phyloP scores from a whole-genome alignment of 805 yeast genomes.

The Spathaspora gorwiae region DNA sequence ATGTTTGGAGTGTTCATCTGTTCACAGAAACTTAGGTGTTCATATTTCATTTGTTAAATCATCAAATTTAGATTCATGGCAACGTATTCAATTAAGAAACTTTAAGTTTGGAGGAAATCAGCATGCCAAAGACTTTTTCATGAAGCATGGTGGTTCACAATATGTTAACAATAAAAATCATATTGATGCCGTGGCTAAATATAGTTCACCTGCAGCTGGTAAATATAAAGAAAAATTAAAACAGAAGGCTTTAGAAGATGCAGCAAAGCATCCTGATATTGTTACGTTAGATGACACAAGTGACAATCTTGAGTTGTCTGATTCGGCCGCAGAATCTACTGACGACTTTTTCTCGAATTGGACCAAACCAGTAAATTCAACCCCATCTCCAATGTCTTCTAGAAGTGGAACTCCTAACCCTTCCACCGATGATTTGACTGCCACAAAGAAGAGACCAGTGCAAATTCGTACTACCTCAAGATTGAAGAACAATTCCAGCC shows the following conservation, averaged over 20 bases:
- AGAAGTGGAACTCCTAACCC: conserved; percentile 41
- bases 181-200: conserved; percentile 67
- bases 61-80: conserved; percentile 90
- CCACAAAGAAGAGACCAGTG: conserved; percentile 17
- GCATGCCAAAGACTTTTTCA: conserved; percentile 74
- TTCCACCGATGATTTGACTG: conserved; percentile 31
- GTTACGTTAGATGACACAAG: conserved; percentile 57
- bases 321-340: conserved; percentile 34
- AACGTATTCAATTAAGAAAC: conserved; percentile 79
- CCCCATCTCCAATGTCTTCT: conserved; percentile 49
- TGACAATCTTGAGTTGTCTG: conserved; percentile 18
- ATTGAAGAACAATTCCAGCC: conserved; percentile 11
- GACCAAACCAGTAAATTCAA: conserved; percentile 68
- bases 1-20: conserved; percentile 93
- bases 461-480: conserved; percentile 16
- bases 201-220: conserved; percentile 74
- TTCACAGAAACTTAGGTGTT: conserved; percentile 92
- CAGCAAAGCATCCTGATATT: conserved; percentile 63
- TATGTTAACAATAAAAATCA: conserved; percentile 44
- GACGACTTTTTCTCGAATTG: conserved; percentile 92
- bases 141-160: conserved; percentile 81
- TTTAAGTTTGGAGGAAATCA: conserved; percentile 94
- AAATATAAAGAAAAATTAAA: conserved; percentile 78
- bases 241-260: conserved; percentile 63
- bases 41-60: conserved; percentile 95